Evolutionary conservation across 345 rosid genomes (phyloP).

Genomic region (Abelmoschus esculentus): DNA sequence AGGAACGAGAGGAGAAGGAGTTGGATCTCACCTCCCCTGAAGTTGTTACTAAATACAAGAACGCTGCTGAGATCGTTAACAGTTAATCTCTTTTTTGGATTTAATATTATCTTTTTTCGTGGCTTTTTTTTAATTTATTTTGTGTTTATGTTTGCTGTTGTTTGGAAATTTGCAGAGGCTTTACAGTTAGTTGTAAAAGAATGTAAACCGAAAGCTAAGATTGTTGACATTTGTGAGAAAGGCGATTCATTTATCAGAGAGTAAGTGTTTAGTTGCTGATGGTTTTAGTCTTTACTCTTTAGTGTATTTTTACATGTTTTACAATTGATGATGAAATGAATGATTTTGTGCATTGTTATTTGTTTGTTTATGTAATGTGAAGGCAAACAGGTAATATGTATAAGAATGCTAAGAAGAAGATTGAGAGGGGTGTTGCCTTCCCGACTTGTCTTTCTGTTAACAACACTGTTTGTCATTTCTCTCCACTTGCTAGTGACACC

Average conservation of each 20-base stretch:
- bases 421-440: conserved; percentile 86
- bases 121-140: neutral
- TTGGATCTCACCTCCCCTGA: conserved; percentile 88
- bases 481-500: conserved; percentile 86
- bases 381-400: conserved; percentile 90
- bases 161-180: conserved; percentile 52
- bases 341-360: neutral
- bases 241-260: conserved; percentile 83
- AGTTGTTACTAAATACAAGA: conserved; percentile 90
- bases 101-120: neutral
- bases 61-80: conserved; percentile 92
- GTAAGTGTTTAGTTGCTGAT: conserved; percentile 30
- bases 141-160: neutral
- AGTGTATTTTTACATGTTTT: neutral
- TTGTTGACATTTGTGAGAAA: conserved; percentile 85
- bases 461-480: conserved; percentile 77
- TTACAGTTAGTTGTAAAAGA: conserved; percentile 65
- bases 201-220: conserved; percentile 77
- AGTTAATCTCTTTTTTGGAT: conserved; percentile 34
- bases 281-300: too few relatives aligned
- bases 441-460: conserved; percentile 93
- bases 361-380: neutral
- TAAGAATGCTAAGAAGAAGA: conserved; percentile 91
- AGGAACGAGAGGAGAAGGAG: conserved; percentile 96
- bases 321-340: neutral